Evolutionary conservation across 306 rosid genomes (phyloP), one percentile per base, ranked within the genome.

Genomic region (Vachellia pachyceras): DNA sequence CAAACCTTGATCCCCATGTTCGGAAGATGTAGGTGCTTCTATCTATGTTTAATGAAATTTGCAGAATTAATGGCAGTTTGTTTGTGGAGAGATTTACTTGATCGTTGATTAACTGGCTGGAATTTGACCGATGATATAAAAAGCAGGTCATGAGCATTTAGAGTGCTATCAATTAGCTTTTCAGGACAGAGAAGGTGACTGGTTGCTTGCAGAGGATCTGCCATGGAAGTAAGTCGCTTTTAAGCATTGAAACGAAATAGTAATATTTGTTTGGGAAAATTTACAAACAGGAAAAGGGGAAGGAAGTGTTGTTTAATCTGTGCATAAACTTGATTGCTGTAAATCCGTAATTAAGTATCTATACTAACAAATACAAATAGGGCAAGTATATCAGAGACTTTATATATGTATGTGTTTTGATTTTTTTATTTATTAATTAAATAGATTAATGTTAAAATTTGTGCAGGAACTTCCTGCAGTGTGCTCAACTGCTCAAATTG

Each of bases 181-280:
- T 86, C 98, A 89, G 81, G 92, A 93, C 83, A 70, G 46, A 14
- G 91, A 89, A 11, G 99, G 99, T 60, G 97, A 93, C 44, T 93
- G 99, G 99, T 84, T 93, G 29, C 89, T 89, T 75, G 95, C 96
- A 37, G 77, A 89, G 71, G 92, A 91, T 77, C 86, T 91, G 25
- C 82, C 97, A 67, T 95, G 99, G 99, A 93, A 93, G 98, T 88
- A 72, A 12, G 54, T 47, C 18, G 4, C 15, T 13, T 47, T 47
- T 47, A n/a, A n/a, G n/a, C n/a, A n/a, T n/a, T n/a, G n/a, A n/a
- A n/a, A n/a, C n/a, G n/a, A n/a, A n/a, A n/a, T n/a, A n/a, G n/a
- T n/a, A n/a, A n/a, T n/a, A n/a, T n/a, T n/a, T n/a, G n/a, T n/a
- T n/a, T n/a, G n/a, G n/a, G n/a, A n/a, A n/a, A n/a, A n/a, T n/a